Evolutionary conservation across 1,284 basidiomycete genomes (phyloP).

Genomic region (Ustilago loliicola): DNA sequence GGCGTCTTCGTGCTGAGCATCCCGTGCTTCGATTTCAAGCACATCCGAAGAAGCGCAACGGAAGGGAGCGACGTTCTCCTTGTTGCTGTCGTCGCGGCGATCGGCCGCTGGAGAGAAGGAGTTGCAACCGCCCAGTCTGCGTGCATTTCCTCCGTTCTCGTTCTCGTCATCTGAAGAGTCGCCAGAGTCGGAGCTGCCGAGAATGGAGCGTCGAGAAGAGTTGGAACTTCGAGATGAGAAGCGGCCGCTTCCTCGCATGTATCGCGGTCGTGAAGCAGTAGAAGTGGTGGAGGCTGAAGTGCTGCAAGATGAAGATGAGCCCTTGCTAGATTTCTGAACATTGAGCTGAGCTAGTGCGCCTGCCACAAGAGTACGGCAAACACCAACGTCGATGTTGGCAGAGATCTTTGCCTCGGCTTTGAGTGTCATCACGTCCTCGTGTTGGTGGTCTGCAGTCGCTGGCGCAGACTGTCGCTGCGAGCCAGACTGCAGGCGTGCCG

Average conservation of each 20-base stretch:
- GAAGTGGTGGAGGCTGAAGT: conserved; percentile 27
- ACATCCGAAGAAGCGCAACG: conserved; percentile 44
- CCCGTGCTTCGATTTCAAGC: conserved; percentile 46
- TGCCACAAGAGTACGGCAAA: conserved; percentile 25
- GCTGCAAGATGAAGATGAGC: conserved; percentile 16
- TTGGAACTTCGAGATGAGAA: conserved; percentile 38
- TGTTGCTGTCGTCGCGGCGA: conserved; percentile 65
- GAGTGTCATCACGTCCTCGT: conserved; percentile 27
- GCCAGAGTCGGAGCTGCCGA: conserved; percentile 48
- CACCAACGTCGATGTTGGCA: not conserved
- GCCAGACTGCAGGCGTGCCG: conserved; percentile 32
- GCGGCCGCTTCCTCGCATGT: conserved; percentile 21
- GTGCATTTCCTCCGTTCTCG: conserved; percentile 12
- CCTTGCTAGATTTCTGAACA: conserved; percentile 23
- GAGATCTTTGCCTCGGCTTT: conserved; percentile 27
- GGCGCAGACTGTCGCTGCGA: conserved; percentile 24
- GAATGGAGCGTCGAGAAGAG: conserved; percentile 40
- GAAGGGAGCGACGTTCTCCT: conserved; percentile 68
- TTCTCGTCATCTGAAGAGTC: conserved; percentile 56
- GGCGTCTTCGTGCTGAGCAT: conserved; percentile 53
- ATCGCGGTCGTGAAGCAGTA: conserved; percentile 21
- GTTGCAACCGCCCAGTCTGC: conserved; percentile 57
- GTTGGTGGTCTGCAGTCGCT: not conserved
- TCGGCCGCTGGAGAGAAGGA: conserved; percentile 14
- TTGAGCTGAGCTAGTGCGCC: conserved; percentile 36